A percentile compares a stretch with the other conserved stretches of the same genome.
phyloP scores from a whole-genome alignment of 1,284 basidiomycete species.

The Boletus hoseneyae region DNA sequence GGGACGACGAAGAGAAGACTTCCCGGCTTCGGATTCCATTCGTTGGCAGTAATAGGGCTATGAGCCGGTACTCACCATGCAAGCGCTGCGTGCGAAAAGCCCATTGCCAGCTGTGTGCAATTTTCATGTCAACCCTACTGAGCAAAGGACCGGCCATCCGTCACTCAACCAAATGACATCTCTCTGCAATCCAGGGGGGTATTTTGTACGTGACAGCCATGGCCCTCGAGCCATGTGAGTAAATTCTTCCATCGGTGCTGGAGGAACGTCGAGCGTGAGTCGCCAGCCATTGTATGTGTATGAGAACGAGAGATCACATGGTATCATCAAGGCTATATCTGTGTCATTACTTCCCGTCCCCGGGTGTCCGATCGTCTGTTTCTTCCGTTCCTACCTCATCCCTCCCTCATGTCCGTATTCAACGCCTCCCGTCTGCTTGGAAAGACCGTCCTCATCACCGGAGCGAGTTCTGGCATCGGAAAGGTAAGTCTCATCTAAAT shows the following conservation, averaged over 20 bases:
- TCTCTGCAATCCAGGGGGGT: slow-evolving; percentile 47
- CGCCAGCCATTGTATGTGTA: slow-evolving; percentile 7
- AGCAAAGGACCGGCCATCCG: background rate
- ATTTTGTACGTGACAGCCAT: slow-evolving; percentile 47
- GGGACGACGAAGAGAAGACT: slow-evolving; percentile 67
- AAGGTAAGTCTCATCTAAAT: slow-evolving; percentile 42
- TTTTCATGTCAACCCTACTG: slow-evolving; percentile 6
- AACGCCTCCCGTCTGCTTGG: slow-evolving; percentile 72
- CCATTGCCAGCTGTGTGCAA: slow-evolving; percentile 57
- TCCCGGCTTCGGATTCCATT: slow-evolving; percentile 43
- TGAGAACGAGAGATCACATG: slow-evolving; percentile 4
- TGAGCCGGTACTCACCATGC: slow-evolving; percentile 38
- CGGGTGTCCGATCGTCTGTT: background rate
- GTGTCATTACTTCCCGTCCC: too few relatives aligned
- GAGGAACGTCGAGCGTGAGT: slow-evolving; percentile 4
- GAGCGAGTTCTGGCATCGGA: slow-evolving; percentile 82
- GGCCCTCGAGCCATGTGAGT: slow-evolving; percentile 51
- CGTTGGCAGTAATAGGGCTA: background rate
- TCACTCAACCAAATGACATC: slow-evolving; percentile 37
- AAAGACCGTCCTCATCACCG: slow-evolving; percentile 86
- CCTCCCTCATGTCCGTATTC: slow-evolving; percentile 67
- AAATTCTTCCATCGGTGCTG: slow-evolving; percentile 45
- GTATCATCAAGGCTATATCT: background rate
- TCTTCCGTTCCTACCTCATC: background rate
- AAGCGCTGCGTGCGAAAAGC: slow-evolving; percentile 52